A percentile compares a stretch with the other conserved stretches of the same genome.
Evolutionary conservation across 73 alveolate genomes (phyloP).

Genomic region (Symbiodinium natans): DNA sequence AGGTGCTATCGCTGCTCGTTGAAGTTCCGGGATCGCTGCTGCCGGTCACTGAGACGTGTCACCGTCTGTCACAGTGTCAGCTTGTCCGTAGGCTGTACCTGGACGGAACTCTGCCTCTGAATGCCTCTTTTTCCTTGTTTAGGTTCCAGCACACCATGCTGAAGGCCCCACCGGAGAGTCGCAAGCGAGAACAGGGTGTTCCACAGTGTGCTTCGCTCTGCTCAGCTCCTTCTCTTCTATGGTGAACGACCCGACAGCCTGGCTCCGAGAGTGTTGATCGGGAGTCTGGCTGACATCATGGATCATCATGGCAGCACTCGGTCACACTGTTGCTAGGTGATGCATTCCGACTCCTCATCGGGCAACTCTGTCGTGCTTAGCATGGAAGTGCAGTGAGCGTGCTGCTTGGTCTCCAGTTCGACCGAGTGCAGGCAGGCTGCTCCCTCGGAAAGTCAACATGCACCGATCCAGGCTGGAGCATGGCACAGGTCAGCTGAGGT

Average conservation of each 20-base stretch:
- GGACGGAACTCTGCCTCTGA: neutral
- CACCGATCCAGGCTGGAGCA: neutral
- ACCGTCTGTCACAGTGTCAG: too few relatives aligned
- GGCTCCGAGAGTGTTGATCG: neutral
- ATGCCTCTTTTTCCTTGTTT: neutral
- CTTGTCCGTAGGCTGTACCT: too few relatives aligned
- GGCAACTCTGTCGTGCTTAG: neutral
- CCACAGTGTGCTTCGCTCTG: neutral
- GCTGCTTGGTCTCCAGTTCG: neutral
- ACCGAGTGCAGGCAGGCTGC: neutral
- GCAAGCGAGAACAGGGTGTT: neutral
- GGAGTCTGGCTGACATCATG: neutral
- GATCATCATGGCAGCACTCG: neutral
- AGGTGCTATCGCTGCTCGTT: conserved; percentile 69
- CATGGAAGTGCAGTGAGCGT: neutral
- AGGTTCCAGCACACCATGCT: conserved; percentile 57
- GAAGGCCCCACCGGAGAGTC: neutral
- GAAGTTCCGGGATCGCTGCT: conserved; percentile 66
- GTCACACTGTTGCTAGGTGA: neutral
- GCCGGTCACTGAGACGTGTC: neutral
- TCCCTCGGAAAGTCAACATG: neutral
- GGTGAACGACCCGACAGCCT: conserved; percentile 30
- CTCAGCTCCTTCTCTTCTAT: conserved; percentile 52
- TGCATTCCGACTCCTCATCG: neutral
- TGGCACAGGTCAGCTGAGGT: neutral